Conservation (phyloP, 352 stramenopile genomes). For the Phytopythium ostracodes region DNA sequence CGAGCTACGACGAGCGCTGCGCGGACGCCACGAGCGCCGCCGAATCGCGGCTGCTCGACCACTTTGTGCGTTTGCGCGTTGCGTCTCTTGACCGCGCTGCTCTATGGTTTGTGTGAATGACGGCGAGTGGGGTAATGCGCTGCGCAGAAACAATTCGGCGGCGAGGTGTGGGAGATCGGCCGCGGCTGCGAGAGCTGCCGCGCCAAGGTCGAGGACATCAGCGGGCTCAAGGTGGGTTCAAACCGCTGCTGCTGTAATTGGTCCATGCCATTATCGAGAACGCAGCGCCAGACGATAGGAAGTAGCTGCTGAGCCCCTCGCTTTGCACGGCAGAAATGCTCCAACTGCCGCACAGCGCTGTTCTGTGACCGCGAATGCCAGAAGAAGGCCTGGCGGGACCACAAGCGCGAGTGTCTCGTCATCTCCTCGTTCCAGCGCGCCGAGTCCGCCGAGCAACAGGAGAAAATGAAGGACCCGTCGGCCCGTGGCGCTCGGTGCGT, state of each 20-base stretch:
- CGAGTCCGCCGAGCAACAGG: neutral
- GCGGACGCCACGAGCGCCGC: slow-evolving; percentile 53
- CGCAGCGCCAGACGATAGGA: neutral
- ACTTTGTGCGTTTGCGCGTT: slow-evolving; percentile 36
- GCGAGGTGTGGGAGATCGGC: slow-evolving; percentile 71
- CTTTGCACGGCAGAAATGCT: slow-evolving; percentile 35
- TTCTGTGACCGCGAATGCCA: slow-evolving; percentile 69
- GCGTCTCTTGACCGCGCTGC: neutral
- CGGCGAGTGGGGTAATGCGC: neutral
- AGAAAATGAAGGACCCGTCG: neutral
- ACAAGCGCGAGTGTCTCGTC: slow-evolving; percentile 59
- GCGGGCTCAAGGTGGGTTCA: slow-evolving; percentile 35
- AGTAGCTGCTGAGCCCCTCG: neutral
- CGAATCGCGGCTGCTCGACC: slow-evolving; percentile 61
- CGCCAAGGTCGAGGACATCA: slow-evolving; percentile 36
- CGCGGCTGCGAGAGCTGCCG: slow-evolving; percentile 54
- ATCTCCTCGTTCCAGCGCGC: slow-evolving; percentile 50
- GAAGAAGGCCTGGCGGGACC: slow-evolving; percentile 42
- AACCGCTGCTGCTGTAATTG: neutral
- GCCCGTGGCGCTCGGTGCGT: neutral
- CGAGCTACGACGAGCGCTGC: slow-evolving; percentile 65
- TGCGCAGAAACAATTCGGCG: slow-evolving; percentile 54
- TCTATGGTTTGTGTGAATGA: neutral
- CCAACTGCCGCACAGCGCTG: slow-evolving; percentile 48
- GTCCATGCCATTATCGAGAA: neutral